Conservation (phyloP, 352 stramenopile species). For the Phytopythium delawarense region DNA sequence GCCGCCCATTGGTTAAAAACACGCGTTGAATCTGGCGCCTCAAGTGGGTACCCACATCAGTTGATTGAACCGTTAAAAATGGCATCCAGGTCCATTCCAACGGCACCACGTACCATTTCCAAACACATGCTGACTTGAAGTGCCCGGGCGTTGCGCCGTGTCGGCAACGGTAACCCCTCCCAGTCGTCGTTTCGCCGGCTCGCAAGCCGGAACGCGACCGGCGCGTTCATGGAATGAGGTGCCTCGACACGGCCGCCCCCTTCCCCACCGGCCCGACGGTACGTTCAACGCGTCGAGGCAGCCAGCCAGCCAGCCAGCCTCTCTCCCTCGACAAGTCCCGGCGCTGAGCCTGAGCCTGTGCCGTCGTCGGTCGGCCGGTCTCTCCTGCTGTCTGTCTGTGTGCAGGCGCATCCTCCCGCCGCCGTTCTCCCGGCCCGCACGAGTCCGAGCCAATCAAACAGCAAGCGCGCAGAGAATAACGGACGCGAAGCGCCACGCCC, state of each 20-base stretch:
- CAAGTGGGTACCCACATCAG: neutral
- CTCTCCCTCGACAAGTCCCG: too few relatives aligned
- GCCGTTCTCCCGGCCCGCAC: neutral
- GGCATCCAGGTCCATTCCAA: neutral
- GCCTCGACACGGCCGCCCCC: constrained; percentile 6
- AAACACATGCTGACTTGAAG: neutral
- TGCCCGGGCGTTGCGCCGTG: neutral
- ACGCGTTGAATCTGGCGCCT: neutral
- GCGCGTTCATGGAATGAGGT: constrained; percentile 38
- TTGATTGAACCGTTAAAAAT: neutral
- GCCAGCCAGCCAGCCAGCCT: too few relatives aligned
- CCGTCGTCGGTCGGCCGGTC: neutral
- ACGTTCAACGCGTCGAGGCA: neutral
- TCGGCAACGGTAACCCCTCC: neutral
- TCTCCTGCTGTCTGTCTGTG: neutral
- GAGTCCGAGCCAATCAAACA: constrained; percentile 1
- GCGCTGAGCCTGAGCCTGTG: too few relatives aligned
- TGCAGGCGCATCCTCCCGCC: neutral
- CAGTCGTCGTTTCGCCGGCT: constrained; percentile 1
- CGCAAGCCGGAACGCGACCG: constrained; percentile 7
- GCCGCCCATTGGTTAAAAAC: neutral
- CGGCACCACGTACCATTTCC: neutral
- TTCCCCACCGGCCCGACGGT: neutral
- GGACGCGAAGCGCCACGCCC: neutral
- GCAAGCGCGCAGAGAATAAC: neutral